Evolutionary conservation across 2,329 filamentous ascomycete genomes (phyloP), one percentile per base, ranked within the genome.

Genomic region (Xylaria sp.): DNA sequence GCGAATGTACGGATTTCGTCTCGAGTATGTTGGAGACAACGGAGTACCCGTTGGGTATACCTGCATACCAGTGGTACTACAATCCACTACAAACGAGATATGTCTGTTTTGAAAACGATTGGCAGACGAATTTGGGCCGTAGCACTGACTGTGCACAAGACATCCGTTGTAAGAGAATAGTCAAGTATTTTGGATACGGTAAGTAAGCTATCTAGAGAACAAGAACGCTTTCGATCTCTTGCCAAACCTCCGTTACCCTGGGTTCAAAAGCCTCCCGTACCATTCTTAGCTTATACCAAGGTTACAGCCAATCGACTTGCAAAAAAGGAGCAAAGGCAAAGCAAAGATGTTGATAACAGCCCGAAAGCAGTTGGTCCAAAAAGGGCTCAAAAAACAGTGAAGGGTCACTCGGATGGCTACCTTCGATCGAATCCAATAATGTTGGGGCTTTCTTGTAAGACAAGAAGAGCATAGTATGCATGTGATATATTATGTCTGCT

Each of bases 201-300:
- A 58, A 65, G 62, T 59, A 61, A 59, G 55, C 58, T 66, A 58
- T 59, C 34, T 57, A 63, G 63, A 64, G 60, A 66, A 63, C 63
- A 63, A 64, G 51, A 63, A 63, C 60, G 63, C 64, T 65, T 59
- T 63, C 63, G 58, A 63, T 63, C 59, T 56, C 58, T 59, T 63
- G 59, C 67, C 67, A 68, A 69, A 65, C 62, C 65, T 65, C 59
- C 57, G 59, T 59, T 70, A 69, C 67, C 68, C 68, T 69, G 59
- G 66, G 62, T 64, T 62, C 62, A 61, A 64, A 63, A 61, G 65
- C 59, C 59, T 60, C 59, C 61, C 54, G 57, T 61, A 60, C 60
- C 59, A 62, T 61, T 63, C 59, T 62, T 53, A 61, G 62, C 63
- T 63, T 70, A 70, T 70, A 69, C 69, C 69, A 70, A 70, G 64